A percentile compares a stretch with the other conserved stretches of the same genome.
These are phyloP conservation scores for Marasmius tenuissimus DNA, from an alignment of 1,284 basidiomycete species.

Conservation along the genomic window DNA sequence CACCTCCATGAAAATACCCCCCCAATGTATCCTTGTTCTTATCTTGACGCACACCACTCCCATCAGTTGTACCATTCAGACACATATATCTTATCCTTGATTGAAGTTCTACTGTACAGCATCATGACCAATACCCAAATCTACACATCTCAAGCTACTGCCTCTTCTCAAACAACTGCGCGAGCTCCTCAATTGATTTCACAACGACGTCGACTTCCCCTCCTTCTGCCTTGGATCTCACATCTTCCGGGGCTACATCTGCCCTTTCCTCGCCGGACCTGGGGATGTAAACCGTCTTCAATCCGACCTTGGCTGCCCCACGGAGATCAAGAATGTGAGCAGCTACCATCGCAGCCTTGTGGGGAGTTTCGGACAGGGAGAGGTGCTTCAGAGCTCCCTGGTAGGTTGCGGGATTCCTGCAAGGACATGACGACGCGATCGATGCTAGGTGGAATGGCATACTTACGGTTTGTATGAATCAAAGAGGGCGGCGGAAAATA, in stretches of 20 bases:
- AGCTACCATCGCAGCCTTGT: constrained; percentile 62
- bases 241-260: constrained; percentile 21
- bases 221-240: constrained; percentile 42
- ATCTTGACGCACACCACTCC: too few species aligned
- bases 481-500: constrained; percentile 61
- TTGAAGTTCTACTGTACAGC: background rate
- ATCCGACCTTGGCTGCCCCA: constrained; percentile 50
- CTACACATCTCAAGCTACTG: background rate
- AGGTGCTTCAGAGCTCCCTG: constrained; percentile 50
- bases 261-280: constrained; percentile 43
- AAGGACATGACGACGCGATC: background rate
- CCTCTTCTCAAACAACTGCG: constrained; percentile 13
- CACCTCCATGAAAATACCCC: too few species aligned
- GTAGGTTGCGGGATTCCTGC: constrained; percentile 54
- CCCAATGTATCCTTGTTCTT: too few species aligned
- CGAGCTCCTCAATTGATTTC: constrained; percentile 41
- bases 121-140: background rate
- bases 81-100: background rate
- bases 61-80: too few species aligned
- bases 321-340: constrained; percentile 59
- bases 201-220: constrained; percentile 52
- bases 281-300: constrained; percentile 58
- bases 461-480: constrained; percentile 59
- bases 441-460: background rate
- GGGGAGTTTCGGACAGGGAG: constrained; percentile 37